These are phyloP conservation scores for Camellia oleifera DNA, from an alignment of 179 eudicot species.

Conservation along the genomic window DNA sequence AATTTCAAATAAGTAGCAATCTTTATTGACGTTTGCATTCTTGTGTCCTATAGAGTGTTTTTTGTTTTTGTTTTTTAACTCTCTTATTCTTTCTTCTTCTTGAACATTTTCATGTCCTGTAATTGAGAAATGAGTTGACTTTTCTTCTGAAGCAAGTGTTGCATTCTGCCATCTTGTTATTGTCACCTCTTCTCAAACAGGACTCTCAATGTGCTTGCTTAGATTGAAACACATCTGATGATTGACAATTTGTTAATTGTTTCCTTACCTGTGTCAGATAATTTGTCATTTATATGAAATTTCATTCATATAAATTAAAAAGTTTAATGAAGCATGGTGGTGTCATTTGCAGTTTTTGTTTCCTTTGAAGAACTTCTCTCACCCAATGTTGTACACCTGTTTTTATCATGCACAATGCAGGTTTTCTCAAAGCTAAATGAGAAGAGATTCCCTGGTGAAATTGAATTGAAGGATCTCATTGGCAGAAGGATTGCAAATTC, in stretches of 20 bases:
- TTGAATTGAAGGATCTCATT: constrained; percentile 46
- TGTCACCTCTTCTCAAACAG: background rate
- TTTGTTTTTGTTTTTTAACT: too few relatives aligned
- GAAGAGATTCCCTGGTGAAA: constrained; percentile 52
- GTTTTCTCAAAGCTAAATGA: constrained; percentile 50
- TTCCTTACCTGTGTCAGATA: background rate
- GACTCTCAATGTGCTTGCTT: background rate
- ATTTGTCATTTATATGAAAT: background rate
- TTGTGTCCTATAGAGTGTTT: background rate
- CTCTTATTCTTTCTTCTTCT: background rate
- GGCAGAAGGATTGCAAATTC: constrained; percentile 32
- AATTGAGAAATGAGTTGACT: background rate
- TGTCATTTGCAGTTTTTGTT: background rate
- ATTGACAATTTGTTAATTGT: background rate
- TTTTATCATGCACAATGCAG: constrained; percentile 21
- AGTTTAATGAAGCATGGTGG: background rate
- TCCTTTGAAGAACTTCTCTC: background rate
- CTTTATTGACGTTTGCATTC: background rate
- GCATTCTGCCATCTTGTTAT: background rate
- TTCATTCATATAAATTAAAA: background rate
- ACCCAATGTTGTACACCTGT: background rate
- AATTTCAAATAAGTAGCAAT: background rate
- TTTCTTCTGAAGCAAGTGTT: background rate
- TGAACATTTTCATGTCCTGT: background rate
- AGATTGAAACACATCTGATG: background rate